Evolutionary conservation across 2,329 filamentous ascomycete species (phyloP).

Genomic region (Venturia oleaginea): DNA sequence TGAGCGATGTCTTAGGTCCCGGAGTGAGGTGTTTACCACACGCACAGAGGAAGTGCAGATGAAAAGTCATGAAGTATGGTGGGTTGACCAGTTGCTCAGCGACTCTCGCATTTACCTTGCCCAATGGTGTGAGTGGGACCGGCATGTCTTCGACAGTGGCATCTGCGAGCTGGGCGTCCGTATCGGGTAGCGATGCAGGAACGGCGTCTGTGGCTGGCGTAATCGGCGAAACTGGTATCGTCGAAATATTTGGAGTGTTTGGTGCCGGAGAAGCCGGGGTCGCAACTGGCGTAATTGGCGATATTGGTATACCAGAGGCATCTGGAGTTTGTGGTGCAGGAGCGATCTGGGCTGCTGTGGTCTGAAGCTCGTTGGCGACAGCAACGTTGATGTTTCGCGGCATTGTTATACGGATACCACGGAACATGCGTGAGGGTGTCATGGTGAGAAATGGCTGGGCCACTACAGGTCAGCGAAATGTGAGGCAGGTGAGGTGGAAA

Average conservation of each 20-base stretch:
- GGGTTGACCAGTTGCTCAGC: background rate
- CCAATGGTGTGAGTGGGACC: background rate
- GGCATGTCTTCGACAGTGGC: background rate
- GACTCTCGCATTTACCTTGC: background rate
- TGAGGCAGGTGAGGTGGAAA: background rate
- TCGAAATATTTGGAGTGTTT: background rate
- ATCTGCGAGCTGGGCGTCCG: background rate
- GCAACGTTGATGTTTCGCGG: background rate
- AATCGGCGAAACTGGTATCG: background rate
- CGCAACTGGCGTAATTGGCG: background rate
- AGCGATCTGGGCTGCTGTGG: background rate
- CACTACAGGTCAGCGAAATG: background rate
- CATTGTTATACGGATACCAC: background rate
- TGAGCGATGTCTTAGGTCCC: background rate
- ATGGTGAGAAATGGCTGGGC: background rate
- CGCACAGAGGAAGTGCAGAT: slow-evolving; percentile 1
- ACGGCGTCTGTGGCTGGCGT: background rate
- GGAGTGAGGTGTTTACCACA: slow-evolving; percentile 2
- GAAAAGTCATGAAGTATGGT: background rate
- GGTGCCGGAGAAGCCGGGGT: background rate
- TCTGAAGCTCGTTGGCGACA: background rate
- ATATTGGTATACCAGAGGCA: background rate
- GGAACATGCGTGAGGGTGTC: background rate
- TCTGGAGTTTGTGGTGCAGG: background rate
- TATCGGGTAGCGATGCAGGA: background rate